Conservation (phyloP, 148 eudicot species). For the Rhododendron kiyosumense region DNA sequence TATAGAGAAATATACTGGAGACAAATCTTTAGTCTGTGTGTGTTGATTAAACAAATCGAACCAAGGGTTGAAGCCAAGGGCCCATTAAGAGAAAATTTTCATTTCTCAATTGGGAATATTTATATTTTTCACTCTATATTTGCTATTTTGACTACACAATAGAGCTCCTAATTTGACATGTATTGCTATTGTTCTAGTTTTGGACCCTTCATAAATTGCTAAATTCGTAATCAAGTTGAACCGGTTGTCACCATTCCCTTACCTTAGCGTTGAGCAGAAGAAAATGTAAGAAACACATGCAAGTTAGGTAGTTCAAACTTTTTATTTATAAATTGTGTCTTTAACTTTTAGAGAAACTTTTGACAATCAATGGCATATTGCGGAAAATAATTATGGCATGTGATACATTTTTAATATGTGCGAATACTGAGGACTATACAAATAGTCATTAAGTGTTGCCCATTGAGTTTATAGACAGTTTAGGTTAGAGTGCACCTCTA, state of each 20-base stretch:
- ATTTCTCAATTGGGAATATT: neutral
- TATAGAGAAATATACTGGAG: neutral
- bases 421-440: neutral
- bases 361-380: neutral
- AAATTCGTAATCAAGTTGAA: neutral
- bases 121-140: neutral
- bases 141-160: neutral
- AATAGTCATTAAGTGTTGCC: neutral
- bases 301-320: neutral
- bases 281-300: neutral
- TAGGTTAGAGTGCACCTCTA: neutral
- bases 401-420: neutral
- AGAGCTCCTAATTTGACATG: neutral
- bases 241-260: neutral
- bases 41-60: slow-evolving; percentile 28
- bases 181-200: neutral
- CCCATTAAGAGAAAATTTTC: neutral
- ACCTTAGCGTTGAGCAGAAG: neutral
- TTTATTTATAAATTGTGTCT: neutral
- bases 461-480: neutral
- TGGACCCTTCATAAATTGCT: neutral
- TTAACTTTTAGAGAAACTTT: neutral
- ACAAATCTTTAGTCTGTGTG: neutral
- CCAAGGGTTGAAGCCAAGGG: neutral
- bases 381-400: neutral